Conservation (phyloP, 2,329 filamentous ascomycete genomes). For the Lasiodiplodia theobromae region DNA sequence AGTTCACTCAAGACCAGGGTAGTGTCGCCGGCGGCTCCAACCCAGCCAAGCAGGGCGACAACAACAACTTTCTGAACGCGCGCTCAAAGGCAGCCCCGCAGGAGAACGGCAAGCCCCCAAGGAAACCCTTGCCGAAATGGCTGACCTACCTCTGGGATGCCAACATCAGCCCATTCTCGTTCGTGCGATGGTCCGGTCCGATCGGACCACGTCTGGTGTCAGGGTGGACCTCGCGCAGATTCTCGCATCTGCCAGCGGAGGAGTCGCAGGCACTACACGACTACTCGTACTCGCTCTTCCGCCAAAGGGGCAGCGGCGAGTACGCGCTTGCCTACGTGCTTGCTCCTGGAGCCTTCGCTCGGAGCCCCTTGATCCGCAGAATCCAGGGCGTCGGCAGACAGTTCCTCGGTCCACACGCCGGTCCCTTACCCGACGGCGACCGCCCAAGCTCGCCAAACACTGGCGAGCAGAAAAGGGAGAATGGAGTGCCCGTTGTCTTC, state of each 20-base stretch:
- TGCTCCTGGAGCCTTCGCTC: conserved; percentile 90
- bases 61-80: conserved; percentile 61
- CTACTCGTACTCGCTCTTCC: conserved; percentile 94
- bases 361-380: conserved; percentile 83
- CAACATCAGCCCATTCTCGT: conserved; percentile 92
- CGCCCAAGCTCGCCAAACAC: conserved; percentile 34
- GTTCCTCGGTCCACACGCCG: conserved; percentile 45
- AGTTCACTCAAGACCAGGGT: conserved; percentile 79
- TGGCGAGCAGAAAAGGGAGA: conserved; percentile 55
- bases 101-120: conserved; percentile 32
- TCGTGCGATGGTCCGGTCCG: conserved; percentile 87
- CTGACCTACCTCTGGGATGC: conserved; percentile 94
- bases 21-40: conserved; percentile 63
- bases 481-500: conserved; percentile 82
- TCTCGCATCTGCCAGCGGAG: conserved; percentile 81
- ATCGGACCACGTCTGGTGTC: conserved; percentile 91
- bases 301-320: conserved; percentile 89
- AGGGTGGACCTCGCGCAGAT: conserved; percentile 91
- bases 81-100: conserved; percentile 51
- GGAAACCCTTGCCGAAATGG: conserved; percentile 73
- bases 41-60: conserved; percentile 53
- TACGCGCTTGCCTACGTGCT: conserved; percentile 93
- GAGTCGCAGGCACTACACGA: conserved; percentile 88
- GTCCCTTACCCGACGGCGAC: conserved; percentile 34
- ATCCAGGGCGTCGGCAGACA: conserved; percentile 90